Evolutionary conservation across 2,329 filamentous ascomycete species (phyloP).

Genomic region (Neonectria punicea): DNA sequence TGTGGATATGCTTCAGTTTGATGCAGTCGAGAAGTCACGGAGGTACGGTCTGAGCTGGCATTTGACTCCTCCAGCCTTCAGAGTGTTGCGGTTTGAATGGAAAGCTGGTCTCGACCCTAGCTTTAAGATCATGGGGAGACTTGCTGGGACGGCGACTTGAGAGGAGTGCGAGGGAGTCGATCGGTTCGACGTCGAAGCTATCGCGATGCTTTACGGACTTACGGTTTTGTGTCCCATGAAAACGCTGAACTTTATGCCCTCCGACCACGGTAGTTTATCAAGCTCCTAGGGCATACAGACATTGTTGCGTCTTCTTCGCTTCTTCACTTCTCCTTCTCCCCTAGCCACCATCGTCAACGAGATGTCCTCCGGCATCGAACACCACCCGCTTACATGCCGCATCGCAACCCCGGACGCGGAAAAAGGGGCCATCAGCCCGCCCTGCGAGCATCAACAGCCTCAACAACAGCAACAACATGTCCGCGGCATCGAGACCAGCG

Average conservation of each 20-base stretch:
- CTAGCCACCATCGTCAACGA: neutral
- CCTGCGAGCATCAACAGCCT: neutral
- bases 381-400: neutral
- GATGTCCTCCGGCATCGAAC: neutral
- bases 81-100: neutral
- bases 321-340: neutral
- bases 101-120: neutral
- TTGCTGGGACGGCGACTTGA: neutral
- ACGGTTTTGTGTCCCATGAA: neutral
- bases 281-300: neutral
- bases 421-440: neutral
- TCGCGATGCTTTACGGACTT: neutral
- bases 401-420: neutral
- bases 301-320: neutral
- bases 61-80: neutral
- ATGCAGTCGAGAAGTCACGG: neutral
- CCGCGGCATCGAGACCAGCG: conserved; percentile 58
- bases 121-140: neutral
- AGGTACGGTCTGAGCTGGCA: neutral
- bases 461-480: neutral
- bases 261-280: neutral
- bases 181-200: neutral
- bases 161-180: neutral
- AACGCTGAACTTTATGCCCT: neutral
- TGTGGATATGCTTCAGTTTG: neutral